These are phyloP conservation scores for Silene coronaria DNA, from an alignment of 179 eudicot genomes.

Conservation along the genomic window DNA sequence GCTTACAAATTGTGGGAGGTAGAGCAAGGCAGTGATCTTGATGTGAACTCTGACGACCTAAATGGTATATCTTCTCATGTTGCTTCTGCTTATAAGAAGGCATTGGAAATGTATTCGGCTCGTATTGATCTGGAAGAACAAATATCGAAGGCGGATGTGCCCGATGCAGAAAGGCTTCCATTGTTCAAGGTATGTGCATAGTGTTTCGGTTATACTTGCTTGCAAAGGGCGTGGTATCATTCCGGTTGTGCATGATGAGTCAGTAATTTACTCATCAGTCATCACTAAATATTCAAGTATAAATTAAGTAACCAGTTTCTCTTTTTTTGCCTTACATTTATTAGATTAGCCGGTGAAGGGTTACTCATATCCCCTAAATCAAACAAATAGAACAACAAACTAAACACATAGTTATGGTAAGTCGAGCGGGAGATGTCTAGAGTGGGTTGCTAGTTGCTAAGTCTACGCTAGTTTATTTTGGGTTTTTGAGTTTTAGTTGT, in stretches of 20 bases:
- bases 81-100: slow-evolving; percentile 69
- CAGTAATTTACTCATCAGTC: slow-evolving; percentile 2
- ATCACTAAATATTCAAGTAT: background rate
- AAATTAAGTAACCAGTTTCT: background rate
- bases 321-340: background rate
- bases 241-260: slow-evolving; percentile 6
- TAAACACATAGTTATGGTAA: no score
- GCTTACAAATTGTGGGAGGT: slow-evolving; percentile 84
- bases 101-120: slow-evolving; percentile 60
- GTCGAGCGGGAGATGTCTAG: no score
- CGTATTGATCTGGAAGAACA: slow-evolving; percentile 68
- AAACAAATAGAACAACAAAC: no score
- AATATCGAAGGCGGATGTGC: slow-evolving; percentile 39
- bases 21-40: slow-evolving; percentile 52
- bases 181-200: slow-evolving; percentile 54
- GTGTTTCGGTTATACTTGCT: slow-evolving; percentile 1
- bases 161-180: slow-evolving; percentile 63
- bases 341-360: background rate
- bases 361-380: no score
- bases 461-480: no score
- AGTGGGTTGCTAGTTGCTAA: no score
- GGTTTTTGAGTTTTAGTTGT: no score
- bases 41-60: slow-evolving; percentile 42
- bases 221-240: background rate
- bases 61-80: slow-evolving; percentile 60